Evolutionary conservation across 352 stramenopile genomes (phyloP).

Genomic region (Stephanocyclus meneghinianus): DNA sequence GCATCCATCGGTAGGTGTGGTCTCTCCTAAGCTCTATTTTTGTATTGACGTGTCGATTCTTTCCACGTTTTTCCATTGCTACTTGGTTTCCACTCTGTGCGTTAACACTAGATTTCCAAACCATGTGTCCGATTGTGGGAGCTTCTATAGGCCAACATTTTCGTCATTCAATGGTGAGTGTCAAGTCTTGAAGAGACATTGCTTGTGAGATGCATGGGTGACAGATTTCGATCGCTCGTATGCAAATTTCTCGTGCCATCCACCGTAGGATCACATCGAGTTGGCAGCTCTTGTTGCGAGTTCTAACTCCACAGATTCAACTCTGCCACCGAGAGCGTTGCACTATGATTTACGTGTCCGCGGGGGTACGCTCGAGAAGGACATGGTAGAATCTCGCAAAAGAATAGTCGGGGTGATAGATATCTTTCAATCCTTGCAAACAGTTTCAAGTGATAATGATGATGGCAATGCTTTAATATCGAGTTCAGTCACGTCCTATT

Average conservation of each 20-base stretch:
- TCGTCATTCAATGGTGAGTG: conserved; percentile 78
- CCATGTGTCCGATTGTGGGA: conserved; percentile 63
- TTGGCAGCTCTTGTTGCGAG: conserved; percentile 50
- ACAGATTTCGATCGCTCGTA: background rate
- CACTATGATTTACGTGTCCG: conserved; percentile 74
- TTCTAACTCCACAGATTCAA: conserved; percentile 3
- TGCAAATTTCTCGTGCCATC: background rate
- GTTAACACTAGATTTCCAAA: conserved; percentile 41
- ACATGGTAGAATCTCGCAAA: conserved; percentile 61
- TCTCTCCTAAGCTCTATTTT: background rate
- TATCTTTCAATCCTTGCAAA: conserved; percentile 41
- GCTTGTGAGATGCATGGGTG: background rate
- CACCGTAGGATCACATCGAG: conserved; percentile 64
- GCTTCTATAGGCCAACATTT: conserved; percentile 80
- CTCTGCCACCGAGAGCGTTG: conserved; percentile 31
- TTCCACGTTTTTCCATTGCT: background rate
- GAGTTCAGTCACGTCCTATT: conserved; percentile 60
- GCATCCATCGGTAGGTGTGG: conserved; percentile 16
- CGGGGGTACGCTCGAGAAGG: conserved; percentile 64
- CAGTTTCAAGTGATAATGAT: conserved; percentile 1
- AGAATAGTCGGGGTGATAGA: conserved; percentile 54
- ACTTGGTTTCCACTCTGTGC: background rate
- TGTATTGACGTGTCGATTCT: background rate
- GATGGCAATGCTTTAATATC: background rate
- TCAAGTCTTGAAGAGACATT: background rate